Evolutionary conservation across 208 protist genomes (phyloP).

Genomic region (Leishmania gerbilli): DNA sequence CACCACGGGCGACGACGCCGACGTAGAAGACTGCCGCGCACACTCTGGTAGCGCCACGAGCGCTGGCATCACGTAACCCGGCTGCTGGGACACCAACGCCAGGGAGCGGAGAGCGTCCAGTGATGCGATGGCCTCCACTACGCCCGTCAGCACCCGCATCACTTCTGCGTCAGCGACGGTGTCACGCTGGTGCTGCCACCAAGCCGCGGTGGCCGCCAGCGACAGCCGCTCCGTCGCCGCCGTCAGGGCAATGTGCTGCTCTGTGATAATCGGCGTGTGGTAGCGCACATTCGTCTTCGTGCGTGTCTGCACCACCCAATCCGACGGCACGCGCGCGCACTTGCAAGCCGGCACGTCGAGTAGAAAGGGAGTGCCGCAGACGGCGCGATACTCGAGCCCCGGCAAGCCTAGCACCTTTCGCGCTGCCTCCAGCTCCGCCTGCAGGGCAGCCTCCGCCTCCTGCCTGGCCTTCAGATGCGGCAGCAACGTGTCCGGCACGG

Average conservation of each 20-base stretch:
- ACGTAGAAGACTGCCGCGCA: neutral
- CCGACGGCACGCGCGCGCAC: slow-evolving; percentile 43
- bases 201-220: slow-evolving; percentile 54
- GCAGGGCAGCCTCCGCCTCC: slow-evolving; percentile 41
- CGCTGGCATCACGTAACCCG: slow-evolving; percentile 64
- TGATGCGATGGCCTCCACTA: slow-evolving; percentile 49
- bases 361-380: slow-evolving; percentile 78
- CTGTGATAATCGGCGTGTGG: slow-evolving; percentile 67
- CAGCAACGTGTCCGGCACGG: slow-evolving; percentile 32
- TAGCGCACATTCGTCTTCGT: slow-evolving; percentile 85
- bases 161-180: slow-evolving; percentile 28
- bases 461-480: slow-evolving; percentile 45
- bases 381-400: slow-evolving; percentile 75
- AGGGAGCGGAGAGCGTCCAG: slow-evolving; percentile 75
- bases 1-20: slow-evolving; percentile 3
- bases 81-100: slow-evolving; percentile 47
- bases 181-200: slow-evolving; percentile 48
- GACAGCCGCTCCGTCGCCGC: slow-evolving; percentile 72
- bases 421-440: slow-evolving; percentile 64
- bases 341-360: slow-evolving; percentile 72
- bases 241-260: slow-evolving; percentile 57
- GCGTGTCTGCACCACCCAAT: slow-evolving; percentile 79
- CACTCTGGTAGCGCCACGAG: slow-evolving; percentile 24
- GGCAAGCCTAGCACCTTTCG: slow-evolving; percentile 52
- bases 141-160: slow-evolving; percentile 39